Evolutionary conservation across 2,329 filamentous ascomycete species (phyloP).

Genomic region (Cordyceps militaris): DNA sequence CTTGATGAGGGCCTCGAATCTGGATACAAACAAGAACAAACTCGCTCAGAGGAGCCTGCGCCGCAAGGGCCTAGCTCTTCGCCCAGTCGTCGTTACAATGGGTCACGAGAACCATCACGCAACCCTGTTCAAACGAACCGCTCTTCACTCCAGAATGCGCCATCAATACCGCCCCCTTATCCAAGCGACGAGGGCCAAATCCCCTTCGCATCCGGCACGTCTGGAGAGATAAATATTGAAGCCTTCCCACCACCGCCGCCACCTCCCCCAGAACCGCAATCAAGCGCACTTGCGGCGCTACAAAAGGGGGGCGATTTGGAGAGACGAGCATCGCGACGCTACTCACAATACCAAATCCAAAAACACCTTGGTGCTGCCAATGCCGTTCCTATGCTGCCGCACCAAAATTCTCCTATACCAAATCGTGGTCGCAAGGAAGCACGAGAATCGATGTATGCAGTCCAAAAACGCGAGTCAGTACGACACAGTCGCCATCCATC

Average conservation of each 20-base stretch:
- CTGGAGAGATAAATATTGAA: conserved; percentile 47
- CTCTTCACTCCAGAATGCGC: conserved; percentile 67
- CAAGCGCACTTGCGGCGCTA: conserved; percentile 83
- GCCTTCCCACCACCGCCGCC: conserved; percentile 64
- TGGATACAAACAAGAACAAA: conserved; percentile 38
- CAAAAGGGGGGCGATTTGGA: conserved; percentile 91
- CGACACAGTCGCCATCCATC: conserved; percentile 44
- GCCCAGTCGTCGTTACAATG: conserved; percentile 40
- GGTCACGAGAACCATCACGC: conserved; percentile 45
- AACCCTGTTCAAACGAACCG: conserved; percentile 48
- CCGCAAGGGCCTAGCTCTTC: conserved; percentile 30
- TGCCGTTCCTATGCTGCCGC: conserved; percentile 78
- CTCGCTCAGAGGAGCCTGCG: conserved; percentile 23
- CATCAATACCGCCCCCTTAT: conserved; percentile 62
- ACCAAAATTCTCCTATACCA: conserved; percentile 74
- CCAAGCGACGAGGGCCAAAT: conserved; percentile 51
- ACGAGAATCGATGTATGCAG: conserved; percentile 72
- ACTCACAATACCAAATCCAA: conserved; percentile 94
- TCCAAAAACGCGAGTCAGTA: conserved; percentile 47
- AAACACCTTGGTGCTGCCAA: conserved; percentile 82
- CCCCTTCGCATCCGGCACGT: conserved; percentile 35
- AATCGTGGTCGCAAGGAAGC: conserved; percentile 75
- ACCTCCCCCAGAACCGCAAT: conserved; percentile 64
- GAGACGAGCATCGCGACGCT: conserved; percentile 82
- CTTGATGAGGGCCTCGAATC: conserved; percentile 53